Conservation (phyloP, 352 stramenopile species). For the Pythium phragmiticola region DNA sequence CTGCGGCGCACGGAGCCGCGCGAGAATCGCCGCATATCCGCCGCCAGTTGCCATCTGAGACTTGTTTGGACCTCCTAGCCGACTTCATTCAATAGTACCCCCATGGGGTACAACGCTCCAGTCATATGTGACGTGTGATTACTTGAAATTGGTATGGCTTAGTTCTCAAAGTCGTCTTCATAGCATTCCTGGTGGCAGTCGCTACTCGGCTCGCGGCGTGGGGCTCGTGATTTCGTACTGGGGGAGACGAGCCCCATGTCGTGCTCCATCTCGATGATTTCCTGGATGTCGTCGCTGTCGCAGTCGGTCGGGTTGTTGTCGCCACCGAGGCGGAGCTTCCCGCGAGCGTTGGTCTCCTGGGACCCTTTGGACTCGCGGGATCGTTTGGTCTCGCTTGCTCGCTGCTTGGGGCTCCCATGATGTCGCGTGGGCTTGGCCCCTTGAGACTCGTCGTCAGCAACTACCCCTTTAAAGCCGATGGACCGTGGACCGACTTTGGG, state of each 20-base stretch:
- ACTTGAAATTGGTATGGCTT: constrained; percentile 8
- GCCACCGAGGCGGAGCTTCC: background rate
- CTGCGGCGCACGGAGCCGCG: constrained; percentile 19
- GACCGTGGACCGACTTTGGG: constrained; percentile 20
- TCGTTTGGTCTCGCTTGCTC: constrained; percentile 10
- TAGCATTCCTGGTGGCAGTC: constrained; percentile 52
- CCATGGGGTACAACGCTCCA: background rate
- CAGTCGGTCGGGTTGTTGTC: constrained; percentile 42
- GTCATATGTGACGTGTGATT: constrained; percentile 17
- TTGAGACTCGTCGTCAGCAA: background rate
- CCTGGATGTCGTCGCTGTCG: constrained; percentile 77
- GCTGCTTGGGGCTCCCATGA: constrained; percentile 20
- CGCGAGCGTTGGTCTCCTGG: too few species aligned
- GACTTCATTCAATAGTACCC: constrained; percentile 1
- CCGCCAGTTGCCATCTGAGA: constrained; percentile 2
- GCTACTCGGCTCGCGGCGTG: background rate
- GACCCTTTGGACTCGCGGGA: background rate
- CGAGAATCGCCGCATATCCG: constrained; percentile 28
- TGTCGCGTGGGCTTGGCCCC: background rate
- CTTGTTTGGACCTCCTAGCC: background rate
- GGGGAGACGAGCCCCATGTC: constrained; percentile 25
- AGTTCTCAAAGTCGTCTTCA: constrained; percentile 85
- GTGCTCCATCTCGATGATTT: constrained; percentile 70
- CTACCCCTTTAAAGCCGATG: constrained; percentile 4
- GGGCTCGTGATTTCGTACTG: background rate